Percentiles rank a stretch among this genome's conserved stretches.
Evolutionary conservation across 139 green algal genomes (phyloP).

Genomic region (Chara braunii): DNA sequence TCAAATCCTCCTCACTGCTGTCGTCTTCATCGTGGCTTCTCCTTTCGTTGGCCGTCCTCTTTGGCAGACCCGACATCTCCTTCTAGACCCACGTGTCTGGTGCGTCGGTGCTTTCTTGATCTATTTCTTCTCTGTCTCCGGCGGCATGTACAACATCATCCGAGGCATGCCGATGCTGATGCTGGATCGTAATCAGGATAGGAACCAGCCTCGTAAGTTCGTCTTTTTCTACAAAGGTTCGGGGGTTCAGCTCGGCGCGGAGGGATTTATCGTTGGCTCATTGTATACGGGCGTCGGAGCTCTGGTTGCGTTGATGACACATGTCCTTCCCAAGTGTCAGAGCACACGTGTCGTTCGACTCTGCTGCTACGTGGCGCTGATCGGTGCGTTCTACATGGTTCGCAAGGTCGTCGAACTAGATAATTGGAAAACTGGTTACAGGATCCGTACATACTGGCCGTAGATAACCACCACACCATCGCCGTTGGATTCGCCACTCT

Average conservation of each 20-base stretch:
- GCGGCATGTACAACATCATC: slow-evolving; percentile 45
- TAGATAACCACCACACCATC: no score
- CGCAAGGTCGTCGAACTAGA: slow-evolving; percentile 18
- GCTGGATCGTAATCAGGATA: slow-evolving; percentile 28
- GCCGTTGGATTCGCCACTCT: no score
- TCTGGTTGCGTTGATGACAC: slow-evolving; percentile 9
- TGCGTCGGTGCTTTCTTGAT: slow-evolving; percentile 8
- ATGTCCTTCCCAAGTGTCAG: slow-evolving; percentile 3
- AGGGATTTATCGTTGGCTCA: slow-evolving; percentile 25
- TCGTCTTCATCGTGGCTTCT: neutral
- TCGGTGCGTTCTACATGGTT: neutral
- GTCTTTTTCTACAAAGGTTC: slow-evolving; percentile 23
- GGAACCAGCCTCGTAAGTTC: slow-evolving; percentile 12
- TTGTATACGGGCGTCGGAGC: slow-evolving; percentile 17
- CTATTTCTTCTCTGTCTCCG: slow-evolving; percentile 39
- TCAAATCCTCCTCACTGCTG: slow-evolving; percentile 1
- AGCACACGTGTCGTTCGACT: slow-evolving; percentile 8
- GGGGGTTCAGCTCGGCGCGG: slow-evolving; percentile 24
- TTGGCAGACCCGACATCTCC: neutral
- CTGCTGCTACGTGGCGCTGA: neutral
- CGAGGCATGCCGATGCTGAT: slow-evolving; percentile 30
- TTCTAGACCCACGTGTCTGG: slow-evolving; percentile 25
- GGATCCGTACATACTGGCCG: slow-evolving; percentile 24
- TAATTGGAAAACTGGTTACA: slow-evolving; percentile 37
- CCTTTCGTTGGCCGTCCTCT: slow-evolving; percentile 15